These are phyloP conservation scores for Phoma sp. DNA, from an alignment of 2,329 filamentous ascomycete genomes.

Conservation along the genomic window DNA sequence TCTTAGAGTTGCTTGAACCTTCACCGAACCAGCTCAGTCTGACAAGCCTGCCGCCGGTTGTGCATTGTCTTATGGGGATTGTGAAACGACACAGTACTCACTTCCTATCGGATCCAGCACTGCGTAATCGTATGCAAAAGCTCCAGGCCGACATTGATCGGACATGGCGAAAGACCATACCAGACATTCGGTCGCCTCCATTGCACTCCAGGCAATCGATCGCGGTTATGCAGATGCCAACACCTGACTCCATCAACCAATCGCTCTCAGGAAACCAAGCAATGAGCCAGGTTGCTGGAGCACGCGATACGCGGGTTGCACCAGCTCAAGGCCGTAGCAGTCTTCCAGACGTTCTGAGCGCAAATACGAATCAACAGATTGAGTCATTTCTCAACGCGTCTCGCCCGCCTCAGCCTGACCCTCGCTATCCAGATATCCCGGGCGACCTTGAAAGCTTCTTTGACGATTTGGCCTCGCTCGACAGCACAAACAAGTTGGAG, in stretches of 20 bases:
- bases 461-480: slow-evolving; percentile 65
- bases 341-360: slow-evolving; percentile 18
- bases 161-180: slow-evolving; percentile 20
- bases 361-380: slow-evolving; percentile 9
- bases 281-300: slow-evolving; percentile 2
- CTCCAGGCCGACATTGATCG: slow-evolving; percentile 22
- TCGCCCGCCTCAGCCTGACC: slow-evolving; percentile 21
- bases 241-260: slow-evolving; percentile 30
- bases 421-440: slow-evolving; percentile 46
- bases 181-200: slow-evolving; percentile 2
- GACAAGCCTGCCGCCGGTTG: slow-evolving; percentile 36
- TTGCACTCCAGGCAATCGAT: slow-evolving; percentile 11
- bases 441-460: slow-evolving; percentile 61
- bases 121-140: slow-evolving; percentile 28
- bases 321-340: slow-evolving; percentile 19
- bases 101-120: slow-evolving; percentile 20
- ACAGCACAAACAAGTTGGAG: slow-evolving; percentile 61
- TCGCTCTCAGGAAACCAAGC: slow-evolving; percentile 11
- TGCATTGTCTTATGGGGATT: slow-evolving; percentile 35
- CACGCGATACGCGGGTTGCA: neutral
- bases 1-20: slow-evolving; percentile 36
- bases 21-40: slow-evolving; percentile 33
- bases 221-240: slow-evolving; percentile 22
- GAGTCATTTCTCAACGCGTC: slow-evolving; percentile 8
- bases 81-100: slow-evolving; percentile 25